These are phyloP conservation scores for Hanseniaspora pseudoguilliermondii DNA, from an alignment of 805 yeast genomes.

Conservation along the genomic window DNA sequence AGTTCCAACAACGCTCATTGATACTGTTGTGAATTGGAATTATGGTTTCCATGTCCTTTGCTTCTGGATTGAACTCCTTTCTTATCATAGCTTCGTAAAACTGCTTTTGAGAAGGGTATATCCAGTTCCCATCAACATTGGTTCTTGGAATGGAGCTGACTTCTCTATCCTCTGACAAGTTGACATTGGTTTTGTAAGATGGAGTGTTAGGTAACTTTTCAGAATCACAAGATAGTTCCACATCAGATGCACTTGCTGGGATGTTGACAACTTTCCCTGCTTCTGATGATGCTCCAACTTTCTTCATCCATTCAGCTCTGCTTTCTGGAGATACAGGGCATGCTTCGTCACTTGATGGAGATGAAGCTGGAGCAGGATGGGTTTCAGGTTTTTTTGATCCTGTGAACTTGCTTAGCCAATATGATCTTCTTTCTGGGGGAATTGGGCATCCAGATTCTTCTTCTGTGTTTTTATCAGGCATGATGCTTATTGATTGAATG, in stretches of 20 bases:
- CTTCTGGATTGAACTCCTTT: constrained; percentile 74
- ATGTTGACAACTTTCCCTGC: constrained; percentile 18
- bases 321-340: constrained; percentile 66
- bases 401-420: constrained; percentile 34
- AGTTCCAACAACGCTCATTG: constrained; percentile 84
- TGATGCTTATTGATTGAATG: neutral
- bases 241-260: constrained; percentile 18
- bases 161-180: constrained; percentile 61
- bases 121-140: constrained; percentile 59
- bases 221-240: constrained; percentile 34
- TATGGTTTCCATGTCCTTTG: constrained; percentile 72
- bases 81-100: constrained; percentile 89
- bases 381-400: neutral
- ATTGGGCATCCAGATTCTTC: constrained; percentile 47
- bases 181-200: constrained; percentile 26
- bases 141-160: constrained; percentile 76
- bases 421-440: constrained; percentile 44
- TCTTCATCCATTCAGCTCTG: constrained; percentile 42
- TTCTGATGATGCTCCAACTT: constrained; percentile 11
- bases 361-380: constrained; percentile 3
- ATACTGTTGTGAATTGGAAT: constrained; percentile 92
- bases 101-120: constrained; percentile 91
- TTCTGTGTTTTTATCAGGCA: neutral
- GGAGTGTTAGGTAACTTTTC: constrained; percentile 29
- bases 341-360: constrained; percentile 18